Conservation (phyloP, 2,329 filamentous ascomycete genomes). For the Botrytis hyacinthi region DNA sequence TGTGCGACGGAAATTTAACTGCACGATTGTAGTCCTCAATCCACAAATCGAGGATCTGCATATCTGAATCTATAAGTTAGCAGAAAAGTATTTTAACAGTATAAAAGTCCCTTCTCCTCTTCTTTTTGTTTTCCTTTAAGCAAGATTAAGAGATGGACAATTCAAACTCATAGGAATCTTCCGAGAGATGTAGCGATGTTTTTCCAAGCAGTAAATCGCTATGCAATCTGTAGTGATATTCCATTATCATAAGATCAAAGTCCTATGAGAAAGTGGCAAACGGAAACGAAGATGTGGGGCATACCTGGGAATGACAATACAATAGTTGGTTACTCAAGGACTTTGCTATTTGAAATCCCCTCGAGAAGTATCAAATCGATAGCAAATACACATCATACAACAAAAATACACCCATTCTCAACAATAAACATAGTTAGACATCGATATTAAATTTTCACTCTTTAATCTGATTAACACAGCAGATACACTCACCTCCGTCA, state of each 20-base stretch:
- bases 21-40: rapidly evolving
- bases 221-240: not conserved
- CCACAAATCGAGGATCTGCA: not conserved
- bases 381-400: not conserved
- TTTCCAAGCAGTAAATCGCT: not conserved
- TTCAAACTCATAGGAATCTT: not conserved
- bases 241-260: not conserved
- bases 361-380: too few species aligned
- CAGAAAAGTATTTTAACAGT: rapidly evolving
- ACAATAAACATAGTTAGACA: not conserved
- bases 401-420: not conserved
- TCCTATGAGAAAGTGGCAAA: not conserved
- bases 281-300: not conserved
- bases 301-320: too few species aligned
- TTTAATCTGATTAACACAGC: not conserved
- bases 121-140: not conserved
- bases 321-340: too few species aligned
- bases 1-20: not conserved
- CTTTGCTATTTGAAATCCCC: too few species aligned
- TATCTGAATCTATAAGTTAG: not conserved
- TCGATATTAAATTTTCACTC: not conserved
- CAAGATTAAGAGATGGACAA: not conserved
- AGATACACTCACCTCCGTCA: too few species aligned
- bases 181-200: not conserved
- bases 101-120: not conserved